A percentile compares a stretch with the other conserved stretches of the same genome.
phyloP scores from a whole-genome alignment of 2,329 filamentous ascomycete species.

The Arthrobotrys sphaeroides region DNA sequence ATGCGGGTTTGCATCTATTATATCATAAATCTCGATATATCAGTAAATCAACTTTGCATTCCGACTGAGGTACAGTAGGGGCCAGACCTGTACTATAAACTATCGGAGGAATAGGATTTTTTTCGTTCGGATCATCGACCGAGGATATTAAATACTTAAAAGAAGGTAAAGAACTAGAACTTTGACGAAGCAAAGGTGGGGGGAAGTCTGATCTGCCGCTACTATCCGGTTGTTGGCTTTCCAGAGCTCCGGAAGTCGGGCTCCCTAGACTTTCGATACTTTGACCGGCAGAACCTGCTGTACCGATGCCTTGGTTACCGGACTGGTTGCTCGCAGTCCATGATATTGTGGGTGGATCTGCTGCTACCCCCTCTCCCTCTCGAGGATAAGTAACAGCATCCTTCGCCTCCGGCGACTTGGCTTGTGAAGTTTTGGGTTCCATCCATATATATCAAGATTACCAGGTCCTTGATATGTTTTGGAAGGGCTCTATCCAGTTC shows the following conservation, averaged over 20 bases:
- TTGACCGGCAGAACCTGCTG: slow-evolving; percentile 6
- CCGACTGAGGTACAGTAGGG: too few relatives aligned
- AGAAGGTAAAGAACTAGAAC: slow-evolving; percentile 27
- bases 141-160: slow-evolving; percentile 48
- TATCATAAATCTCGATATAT: neutral
- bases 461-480: slow-evolving; percentile 25
- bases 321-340: slow-evolving; percentile 45
- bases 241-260: neutral
- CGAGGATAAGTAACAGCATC: slow-evolving; percentile 18
- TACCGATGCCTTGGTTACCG: slow-evolving; percentile 3
- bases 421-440: slow-evolving; percentile 30
- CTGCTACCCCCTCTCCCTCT: slow-evolving; percentile 10
- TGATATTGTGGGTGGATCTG: slow-evolving; percentile 4
- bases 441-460: slow-evolving; percentile 48
- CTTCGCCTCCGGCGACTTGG: slow-evolving; percentile 22
- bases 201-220: slow-evolving; percentile 22
- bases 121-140: slow-evolving; percentile 49
- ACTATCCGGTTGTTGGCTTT: slow-evolving; percentile 25
- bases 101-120: slow-evolving; percentile 40
- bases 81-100: slow-evolving; percentile 29
- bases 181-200: slow-evolving; percentile 30
- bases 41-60: neutral
- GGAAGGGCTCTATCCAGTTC: slow-evolving; percentile 33
- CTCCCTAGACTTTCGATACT: slow-evolving; percentile 19
- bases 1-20: slow-evolving; percentile 22